These are phyloP conservation scores for Sporopachydermia lactativora DNA, from an alignment of 805 yeast genomes.

Conservation along the genomic window DNA sequence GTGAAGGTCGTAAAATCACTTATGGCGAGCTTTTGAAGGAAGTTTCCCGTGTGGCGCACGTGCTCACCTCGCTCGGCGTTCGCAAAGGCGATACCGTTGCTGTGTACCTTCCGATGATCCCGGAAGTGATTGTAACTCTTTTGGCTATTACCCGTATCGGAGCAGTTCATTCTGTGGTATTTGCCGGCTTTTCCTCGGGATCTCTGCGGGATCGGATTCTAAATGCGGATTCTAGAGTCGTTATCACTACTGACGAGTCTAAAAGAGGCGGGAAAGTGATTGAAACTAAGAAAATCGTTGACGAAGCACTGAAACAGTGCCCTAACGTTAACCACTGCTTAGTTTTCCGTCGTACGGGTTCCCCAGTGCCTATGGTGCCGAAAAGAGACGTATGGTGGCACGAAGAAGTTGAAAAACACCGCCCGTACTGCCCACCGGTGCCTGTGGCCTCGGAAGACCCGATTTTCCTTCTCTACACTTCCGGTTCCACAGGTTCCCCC, in stretches of 20 bases:
- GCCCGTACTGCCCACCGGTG: constrained; percentile 58
- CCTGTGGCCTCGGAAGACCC: constrained; percentile 75
- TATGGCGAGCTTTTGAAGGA: constrained; percentile 59
- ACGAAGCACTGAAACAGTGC: constrained; percentile 57
- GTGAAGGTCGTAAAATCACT: constrained; percentile 45
- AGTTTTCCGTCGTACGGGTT: constrained; percentile 64
- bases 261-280: constrained; percentile 73
- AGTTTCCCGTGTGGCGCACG: constrained; percentile 60
- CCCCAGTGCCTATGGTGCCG: constrained; percentile 31
- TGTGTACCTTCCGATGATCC: constrained; percentile 76
- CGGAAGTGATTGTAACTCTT: constrained; percentile 63
- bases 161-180: constrained; percentile 73
- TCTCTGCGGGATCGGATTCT: constrained; percentile 57
- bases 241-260: constrained; percentile 72
- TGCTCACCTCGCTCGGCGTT: constrained; percentile 50
- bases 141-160: constrained; percentile 72
- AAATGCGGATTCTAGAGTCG: constrained; percentile 58
- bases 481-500: constrained; percentile 84
- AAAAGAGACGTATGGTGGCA: constrained; percentile 71
- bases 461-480: constrained; percentile 65
- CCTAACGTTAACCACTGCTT: constrained; percentile 57
- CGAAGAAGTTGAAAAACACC: constrained; percentile 49
- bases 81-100: constrained; percentile 78
- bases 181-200: constrained; percentile 72
- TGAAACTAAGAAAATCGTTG: constrained; percentile 70